Conservation (phyloP, 1,284 basidiomycete species). For the Hypsizygus ulmarius region DNA sequence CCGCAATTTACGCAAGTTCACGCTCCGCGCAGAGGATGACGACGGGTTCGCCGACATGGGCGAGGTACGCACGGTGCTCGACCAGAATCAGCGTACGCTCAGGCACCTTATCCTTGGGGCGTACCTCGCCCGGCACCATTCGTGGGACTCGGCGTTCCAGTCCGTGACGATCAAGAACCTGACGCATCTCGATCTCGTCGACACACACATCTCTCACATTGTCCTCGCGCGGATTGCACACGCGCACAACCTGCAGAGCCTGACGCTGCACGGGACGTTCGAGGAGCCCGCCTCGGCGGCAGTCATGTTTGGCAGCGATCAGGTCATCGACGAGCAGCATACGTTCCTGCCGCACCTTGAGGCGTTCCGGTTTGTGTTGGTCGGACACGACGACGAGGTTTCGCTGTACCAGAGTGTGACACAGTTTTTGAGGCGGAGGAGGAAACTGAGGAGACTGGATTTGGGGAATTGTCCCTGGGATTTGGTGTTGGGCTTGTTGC, state of each 20-base stretch:
- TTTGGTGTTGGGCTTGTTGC: constrained; percentile 47
- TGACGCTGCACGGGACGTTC: constrained; percentile 64
- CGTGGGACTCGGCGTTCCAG: constrained; percentile 63
- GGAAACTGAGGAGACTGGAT: constrained; percentile 51
- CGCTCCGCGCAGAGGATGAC: constrained; percentile 64
- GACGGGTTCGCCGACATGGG: constrained; percentile 66
- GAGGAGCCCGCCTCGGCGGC: constrained; percentile 55
- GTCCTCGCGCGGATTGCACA: constrained; percentile 61
- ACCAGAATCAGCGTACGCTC: constrained; percentile 55
- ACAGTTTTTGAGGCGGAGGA: constrained; percentile 49
- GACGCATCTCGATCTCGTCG: constrained; percentile 64
- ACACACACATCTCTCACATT: constrained; percentile 59
- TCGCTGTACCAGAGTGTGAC: constrained; percentile 51
- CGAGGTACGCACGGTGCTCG: constrained; percentile 61
- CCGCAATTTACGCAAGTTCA: constrained; percentile 57
- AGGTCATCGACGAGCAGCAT: constrained; percentile 53
- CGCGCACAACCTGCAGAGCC: constrained; percentile 53
- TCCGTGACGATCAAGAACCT: constrained; percentile 59
- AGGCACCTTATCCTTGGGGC: constrained; percentile 62
- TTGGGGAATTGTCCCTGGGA: constrained; percentile 65
- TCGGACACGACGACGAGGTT: constrained; percentile 58
- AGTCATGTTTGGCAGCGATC: constrained; percentile 62
- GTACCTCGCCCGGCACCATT: constrained; percentile 59
- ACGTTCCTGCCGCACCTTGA: constrained; percentile 61
- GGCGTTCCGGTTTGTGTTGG: constrained; percentile 58